Base-by-base conservation (phyloP, 75 land plant genomes). In the Picea glauca region DNA sequence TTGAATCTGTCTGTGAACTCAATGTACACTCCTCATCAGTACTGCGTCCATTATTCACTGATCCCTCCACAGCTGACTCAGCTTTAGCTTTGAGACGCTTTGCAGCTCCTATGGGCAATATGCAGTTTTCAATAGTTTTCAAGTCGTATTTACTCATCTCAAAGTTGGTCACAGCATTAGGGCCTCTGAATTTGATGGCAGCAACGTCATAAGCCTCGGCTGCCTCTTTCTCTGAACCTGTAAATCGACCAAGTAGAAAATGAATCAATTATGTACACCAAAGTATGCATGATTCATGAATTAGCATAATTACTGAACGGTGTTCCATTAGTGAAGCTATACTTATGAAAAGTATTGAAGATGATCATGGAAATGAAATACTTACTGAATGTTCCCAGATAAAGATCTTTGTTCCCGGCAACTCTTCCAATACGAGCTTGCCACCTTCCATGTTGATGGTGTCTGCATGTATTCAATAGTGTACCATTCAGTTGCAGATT, bases 361-460 rank as follows among this genome's bases (percentile, higher is more conserved):
- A 20, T 38, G 20, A 7, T 31, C n/a, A 5, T 40, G 40, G 40
- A n/a, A 21, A 70, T 6, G n/a, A 43, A 1, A 67, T 58, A 76
- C 89, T 87, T 79, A 89, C 91, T 83, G 67, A 90, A 90, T 18
- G 90, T 87, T 62, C 91, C 91, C 33, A 90, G 82, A 46, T 90
- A 90, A 18, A 90, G 83, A 81, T 90, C 91, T 70, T 87, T 87
- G 80, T 90, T 90, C 1, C 91, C 91, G 1, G 89, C 90, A n/a
- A 87, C 90, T 62, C 91, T 70, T 17, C 91, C 91, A n/a, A 90
- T 87, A 32, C 91, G 62, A 46, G 91, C 91, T 58, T 87, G 90
- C 91, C 91, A 90, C 56, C 90, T 58, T 18, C 91, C 91, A 61
- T 89, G 91, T 76, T 89, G 91, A 67, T 89, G 91, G 32, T 89